Evolutionary conservation across 2,329 filamentous ascomycete species (phyloP).

Genomic region (Colletotrichum brevisporum): DNA sequence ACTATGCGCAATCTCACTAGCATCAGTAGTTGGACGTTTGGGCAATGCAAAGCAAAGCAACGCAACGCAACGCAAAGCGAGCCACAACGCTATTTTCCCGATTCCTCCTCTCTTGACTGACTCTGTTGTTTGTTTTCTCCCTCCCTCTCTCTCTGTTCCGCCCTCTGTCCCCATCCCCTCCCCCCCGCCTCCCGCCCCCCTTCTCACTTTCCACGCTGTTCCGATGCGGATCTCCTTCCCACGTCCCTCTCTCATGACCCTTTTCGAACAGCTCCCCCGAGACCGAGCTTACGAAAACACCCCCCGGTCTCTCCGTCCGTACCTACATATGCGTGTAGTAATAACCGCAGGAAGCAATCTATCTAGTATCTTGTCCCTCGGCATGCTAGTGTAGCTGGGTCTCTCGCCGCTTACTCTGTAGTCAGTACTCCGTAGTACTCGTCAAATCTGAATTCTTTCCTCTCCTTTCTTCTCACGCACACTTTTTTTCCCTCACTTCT

Average conservation of each 20-base stretch:
- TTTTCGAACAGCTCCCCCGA: constrained; percentile 18
- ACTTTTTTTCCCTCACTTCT: neutral
- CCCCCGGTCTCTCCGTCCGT: constrained; percentile 5
- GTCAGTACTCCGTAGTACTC: too few species aligned
- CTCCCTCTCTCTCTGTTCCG: too few species aligned
- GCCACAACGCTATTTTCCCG: neutral
- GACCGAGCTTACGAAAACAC: constrained; percentile 11
- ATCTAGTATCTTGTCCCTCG: constrained; percentile 12
- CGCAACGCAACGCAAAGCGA: neutral
- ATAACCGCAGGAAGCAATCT: neutral
- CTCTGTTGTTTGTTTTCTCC: neutral
- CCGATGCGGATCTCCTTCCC: constrained; percentile 19
- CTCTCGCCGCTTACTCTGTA: constrained; percentile 8
- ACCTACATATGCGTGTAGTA: constrained; percentile 1
- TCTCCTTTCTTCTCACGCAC: constrained; percentile 1
- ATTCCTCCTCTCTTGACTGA: neutral
- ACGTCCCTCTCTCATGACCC: constrained; percentile 9
- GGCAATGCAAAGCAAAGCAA: neutral
- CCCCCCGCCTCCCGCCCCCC: neutral
- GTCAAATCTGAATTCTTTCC: neutral
- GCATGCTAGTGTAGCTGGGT: constrained; percentile 11
- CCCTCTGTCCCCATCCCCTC: too few species aligned
- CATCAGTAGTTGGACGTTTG: constrained; percentile 4
- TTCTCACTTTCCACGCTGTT: constrained; percentile 9
- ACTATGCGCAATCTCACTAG: constrained; percentile 12